Evolutionary conservation across 306 rosid species (phyloP).

Genomic region (Myrica gale): DNA sequence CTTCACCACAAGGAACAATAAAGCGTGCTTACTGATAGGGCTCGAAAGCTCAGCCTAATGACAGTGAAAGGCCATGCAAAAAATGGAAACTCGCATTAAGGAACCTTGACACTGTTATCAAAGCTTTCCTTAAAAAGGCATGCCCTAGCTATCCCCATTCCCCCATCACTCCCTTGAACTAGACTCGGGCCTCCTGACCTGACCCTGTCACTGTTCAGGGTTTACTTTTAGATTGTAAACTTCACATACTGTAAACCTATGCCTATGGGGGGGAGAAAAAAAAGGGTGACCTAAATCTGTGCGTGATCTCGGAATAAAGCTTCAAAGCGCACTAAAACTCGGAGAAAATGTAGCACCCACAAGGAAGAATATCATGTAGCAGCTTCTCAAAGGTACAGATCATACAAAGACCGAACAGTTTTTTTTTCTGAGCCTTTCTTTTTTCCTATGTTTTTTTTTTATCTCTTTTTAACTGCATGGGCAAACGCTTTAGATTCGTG

Average conservation of each 20-base stretch:
- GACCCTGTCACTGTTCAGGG: constrained; percentile 9
- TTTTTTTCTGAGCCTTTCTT: no score
- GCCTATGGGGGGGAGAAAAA: no score
- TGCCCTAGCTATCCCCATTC: constrained; percentile 35
- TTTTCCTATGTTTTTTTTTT: no score
- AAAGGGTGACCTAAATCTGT: no score
- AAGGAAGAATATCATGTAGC: no score
- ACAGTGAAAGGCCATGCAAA: constrained; percentile 27
- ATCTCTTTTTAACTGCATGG: neutral
- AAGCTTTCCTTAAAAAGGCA: constrained; percentile 36
- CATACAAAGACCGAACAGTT: neutral
- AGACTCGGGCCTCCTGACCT: constrained; percentile 23
- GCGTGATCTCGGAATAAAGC: no score
- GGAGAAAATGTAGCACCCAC: no score
- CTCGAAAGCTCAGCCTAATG: constrained; percentile 41
- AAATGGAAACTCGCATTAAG: constrained; percentile 40
- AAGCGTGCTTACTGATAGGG: neutral
- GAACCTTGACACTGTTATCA: constrained; percentile 30
- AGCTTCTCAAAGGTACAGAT: neutral
- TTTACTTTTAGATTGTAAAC: no score
- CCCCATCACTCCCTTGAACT: neutral
- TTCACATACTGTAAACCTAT: no score
- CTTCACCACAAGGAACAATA: no score
- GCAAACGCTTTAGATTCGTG: neutral
- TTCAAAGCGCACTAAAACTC: no score